Conservation (phyloP, 2,329 filamentous ascomycete species). For the Diplodia intermedia region DNA sequence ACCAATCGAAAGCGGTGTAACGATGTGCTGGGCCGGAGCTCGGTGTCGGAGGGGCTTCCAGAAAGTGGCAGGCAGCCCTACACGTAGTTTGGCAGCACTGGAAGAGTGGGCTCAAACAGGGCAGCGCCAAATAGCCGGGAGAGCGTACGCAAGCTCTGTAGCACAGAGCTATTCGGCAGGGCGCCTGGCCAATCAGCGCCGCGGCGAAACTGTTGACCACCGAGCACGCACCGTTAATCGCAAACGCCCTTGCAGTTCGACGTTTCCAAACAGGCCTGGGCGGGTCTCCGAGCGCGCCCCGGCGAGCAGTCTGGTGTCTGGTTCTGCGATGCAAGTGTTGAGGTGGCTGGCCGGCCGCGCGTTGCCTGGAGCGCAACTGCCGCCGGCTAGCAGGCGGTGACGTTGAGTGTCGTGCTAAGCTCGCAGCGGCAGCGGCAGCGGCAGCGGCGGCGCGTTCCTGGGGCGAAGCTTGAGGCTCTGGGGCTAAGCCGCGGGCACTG, state of each 20-base stretch:
- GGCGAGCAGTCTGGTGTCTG: not conserved
- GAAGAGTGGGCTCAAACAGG: slow-evolving; percentile 11
- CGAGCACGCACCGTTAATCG: not conserved
- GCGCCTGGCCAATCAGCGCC: slow-evolving; percentile 2
- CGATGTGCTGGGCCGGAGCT: not conserved
- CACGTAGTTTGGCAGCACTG: not conserved
- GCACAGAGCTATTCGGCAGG: slow-evolving; percentile 26
- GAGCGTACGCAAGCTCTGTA: slow-evolving; percentile 20
- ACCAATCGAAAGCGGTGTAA: not conserved
- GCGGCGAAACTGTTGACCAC: not conserved
- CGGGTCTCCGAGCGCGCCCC: not conserved
- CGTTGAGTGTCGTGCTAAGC: not conserved
- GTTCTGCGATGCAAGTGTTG: not conserved
- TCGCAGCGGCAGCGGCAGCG: no score
- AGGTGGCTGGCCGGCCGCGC: not conserved
- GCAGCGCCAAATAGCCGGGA: slow-evolving; percentile 3
- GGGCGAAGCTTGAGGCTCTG: slow-evolving; percentile 22
- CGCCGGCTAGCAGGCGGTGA: not conserved
- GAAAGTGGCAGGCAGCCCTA: slow-evolving; percentile 1
- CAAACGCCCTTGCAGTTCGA: slow-evolving; percentile 1
- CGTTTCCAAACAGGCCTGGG: not conserved
- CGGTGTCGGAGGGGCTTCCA: not conserved
- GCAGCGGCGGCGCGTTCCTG: not conserved
- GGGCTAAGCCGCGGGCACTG: slow-evolving; percentile 10
- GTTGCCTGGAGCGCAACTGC: not conserved